Conservation (phyloP, 2,329 filamentous ascomycete genomes). For the Stagonosporopsis tanaceti region DNA sequence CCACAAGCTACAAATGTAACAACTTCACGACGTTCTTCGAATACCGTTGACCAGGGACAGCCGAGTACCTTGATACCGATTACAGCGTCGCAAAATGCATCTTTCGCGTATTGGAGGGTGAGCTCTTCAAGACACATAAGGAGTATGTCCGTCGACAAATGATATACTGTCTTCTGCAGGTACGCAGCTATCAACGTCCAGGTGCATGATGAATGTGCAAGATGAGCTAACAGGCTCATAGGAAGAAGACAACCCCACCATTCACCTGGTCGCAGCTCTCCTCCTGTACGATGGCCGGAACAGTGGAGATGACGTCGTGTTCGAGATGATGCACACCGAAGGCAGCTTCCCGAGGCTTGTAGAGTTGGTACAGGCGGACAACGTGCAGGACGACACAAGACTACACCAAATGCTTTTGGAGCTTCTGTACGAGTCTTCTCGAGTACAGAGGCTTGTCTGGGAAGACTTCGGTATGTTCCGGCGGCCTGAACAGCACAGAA, state of each 20-base stretch:
- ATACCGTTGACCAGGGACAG: conserved; percentile 51
- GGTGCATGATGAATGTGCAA: background rate
- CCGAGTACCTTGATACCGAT: conserved; percentile 76
- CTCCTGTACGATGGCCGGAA: conserved; percentile 85
- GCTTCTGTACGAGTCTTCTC: conserved; percentile 94
- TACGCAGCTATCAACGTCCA: conserved; percentile 39
- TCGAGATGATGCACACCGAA: conserved; percentile 87
- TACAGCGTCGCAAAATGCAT: conserved; percentile 83
- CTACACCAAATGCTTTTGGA: conserved; percentile 85
- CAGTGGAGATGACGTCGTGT: conserved; percentile 77
- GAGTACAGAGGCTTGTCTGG: conserved; percentile 80
- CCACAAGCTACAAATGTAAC: conserved; percentile 73
- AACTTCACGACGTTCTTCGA: conserved; percentile 2
- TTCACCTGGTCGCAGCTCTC: conserved; percentile 84
- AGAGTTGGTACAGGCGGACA: conserved; percentile 76
- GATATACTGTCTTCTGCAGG: conserved; percentile 83
- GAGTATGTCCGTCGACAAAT: conserved; percentile 94
- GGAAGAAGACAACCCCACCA: conserved; percentile 82
- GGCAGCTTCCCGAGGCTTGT: conserved; percentile 84
- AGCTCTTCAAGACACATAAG: conserved; percentile 75
- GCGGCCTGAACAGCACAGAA: background rate
- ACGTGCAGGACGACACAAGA: conserved; percentile 68
- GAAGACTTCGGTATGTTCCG: conserved; percentile 75
- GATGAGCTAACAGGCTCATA: conserved; percentile 53
- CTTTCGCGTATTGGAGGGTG: conserved; percentile 77